Evolutionary conservation across 331 rosid genomes (phyloP).

Genomic region (Pyrus hybrid): DNA sequence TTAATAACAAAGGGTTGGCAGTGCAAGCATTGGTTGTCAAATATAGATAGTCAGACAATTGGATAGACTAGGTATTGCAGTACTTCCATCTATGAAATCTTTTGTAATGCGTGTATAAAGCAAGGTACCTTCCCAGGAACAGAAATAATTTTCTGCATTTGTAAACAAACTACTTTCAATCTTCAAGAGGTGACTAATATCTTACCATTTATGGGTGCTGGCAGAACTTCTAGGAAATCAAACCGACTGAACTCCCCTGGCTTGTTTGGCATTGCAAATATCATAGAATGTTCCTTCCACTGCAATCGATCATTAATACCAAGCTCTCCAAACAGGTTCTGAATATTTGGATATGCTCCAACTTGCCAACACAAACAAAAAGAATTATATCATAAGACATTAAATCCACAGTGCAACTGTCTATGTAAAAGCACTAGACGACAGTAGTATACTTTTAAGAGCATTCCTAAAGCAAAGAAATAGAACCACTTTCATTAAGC

Average conservation of each 20-base stretch:
- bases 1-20: background rate
- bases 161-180: conserved; percentile 1
- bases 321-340: conserved; percentile 90
- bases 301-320: conserved; percentile 91
- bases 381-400: background rate
- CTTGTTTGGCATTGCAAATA: conserved; percentile 93
- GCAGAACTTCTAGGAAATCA: conserved; percentile 79
- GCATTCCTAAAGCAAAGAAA: background rate
- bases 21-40: background rate
- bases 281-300: conserved; percentile 99
- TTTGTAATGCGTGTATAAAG: background rate
- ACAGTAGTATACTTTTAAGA: background rate
- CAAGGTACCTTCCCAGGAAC: background rate
- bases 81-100: background rate
- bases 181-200: conserved; percentile 11
- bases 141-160: conserved; percentile 1
- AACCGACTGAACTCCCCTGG: conserved; percentile 97
- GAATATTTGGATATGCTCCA: conserved; percentile 97
- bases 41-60: background rate
- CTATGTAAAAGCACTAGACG: background rate
- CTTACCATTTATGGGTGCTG: conserved; percentile 89
- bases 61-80: background rate
- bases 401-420: background rate
- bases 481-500: background rate
- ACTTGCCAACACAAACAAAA: conserved; percentile 37